Percentiles rank a stretch among this genome's conserved stretches.
Conservation (phyloP, 176 grass and related monocot species). For the Musa beccarii region DNA sequence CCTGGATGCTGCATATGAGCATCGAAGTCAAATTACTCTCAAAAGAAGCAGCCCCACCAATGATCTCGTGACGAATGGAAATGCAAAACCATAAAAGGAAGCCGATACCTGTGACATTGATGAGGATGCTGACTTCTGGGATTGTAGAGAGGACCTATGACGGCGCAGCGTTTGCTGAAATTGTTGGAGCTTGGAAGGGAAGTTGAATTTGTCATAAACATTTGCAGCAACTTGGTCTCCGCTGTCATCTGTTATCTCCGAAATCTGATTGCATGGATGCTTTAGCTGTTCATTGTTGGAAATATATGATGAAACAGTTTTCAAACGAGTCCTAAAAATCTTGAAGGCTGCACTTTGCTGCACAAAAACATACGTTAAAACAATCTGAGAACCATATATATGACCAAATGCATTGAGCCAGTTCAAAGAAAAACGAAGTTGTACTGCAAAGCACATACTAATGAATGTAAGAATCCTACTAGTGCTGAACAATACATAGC, state of each 20-base stretch:
- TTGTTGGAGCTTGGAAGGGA: constrained; percentile 58
- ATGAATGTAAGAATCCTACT: too few species aligned
- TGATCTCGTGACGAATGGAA: too few species aligned
- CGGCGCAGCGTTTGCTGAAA: constrained; percentile 49
- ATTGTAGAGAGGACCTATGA: neutral
- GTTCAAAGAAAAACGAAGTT: too few species aligned
- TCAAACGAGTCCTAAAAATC: constrained; percentile 82
- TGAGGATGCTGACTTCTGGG: neutral
- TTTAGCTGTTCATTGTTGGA: constrained; percentile 50
- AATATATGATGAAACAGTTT: constrained; percentile 62
- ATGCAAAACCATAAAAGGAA: too few species aligned
- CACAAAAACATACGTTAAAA: neutral
- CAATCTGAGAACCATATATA: too few species aligned
- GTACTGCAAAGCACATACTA: too few species aligned
- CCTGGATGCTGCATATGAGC: too few species aligned
- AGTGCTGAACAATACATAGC: too few species aligned
- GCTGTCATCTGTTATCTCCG: constrained; percentile 58
- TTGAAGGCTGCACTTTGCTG: constrained; percentile 99
- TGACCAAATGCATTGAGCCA: neutral
- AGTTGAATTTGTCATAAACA: constrained; percentile 59
- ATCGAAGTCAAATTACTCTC: too few species aligned
- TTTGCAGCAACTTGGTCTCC: constrained; percentile 49
- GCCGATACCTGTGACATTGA: constrained; percentile 15
- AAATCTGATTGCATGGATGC: constrained; percentile 58
- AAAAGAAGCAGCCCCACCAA: too few species aligned